Base-by-base conservation (phyloP, 352 stramenopile species). In the Phytophthora ramorum region DNA sequence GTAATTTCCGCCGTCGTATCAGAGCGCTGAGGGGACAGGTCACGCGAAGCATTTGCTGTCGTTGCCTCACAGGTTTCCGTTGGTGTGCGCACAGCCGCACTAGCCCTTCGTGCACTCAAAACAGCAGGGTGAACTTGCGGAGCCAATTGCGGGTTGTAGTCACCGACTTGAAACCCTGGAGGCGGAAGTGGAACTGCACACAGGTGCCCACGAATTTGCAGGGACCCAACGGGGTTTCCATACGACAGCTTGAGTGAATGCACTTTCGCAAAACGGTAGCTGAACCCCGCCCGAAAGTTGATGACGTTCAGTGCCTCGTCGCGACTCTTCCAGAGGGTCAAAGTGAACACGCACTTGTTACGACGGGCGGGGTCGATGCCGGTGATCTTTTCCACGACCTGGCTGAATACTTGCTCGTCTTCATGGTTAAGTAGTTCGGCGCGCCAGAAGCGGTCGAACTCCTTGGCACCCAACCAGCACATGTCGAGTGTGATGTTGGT, bases 261-360 rank as follows among this genome's bases (percentile, higher is more conserved):
- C 9, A 62, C 54, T 13, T 62, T 62, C 8, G 35, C 26, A 2
- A 62, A 62, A 0, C 41, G 24, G 10, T 53, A 62, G 35, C 35
- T 37, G 2, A 53, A 35, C 7, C 54, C 40, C 1, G 6, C 6
- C 1, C 54, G 41, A 14, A 26, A 62, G 12, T 37, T 26, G 1
- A 62, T 6, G 1, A 16, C 13, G 8, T 62, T 62, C 14, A 52
- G 32, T 6, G 10, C 1, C 9, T 9, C 14, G 10, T 53, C n/a
- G 0, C 28, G 41, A n/a, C 40, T 52, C 43, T 62, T 62, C 54
- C 43, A 54, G 2, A 61, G 20, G 1, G 41, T 58, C 17, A 46
- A 19, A 8, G 30, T 3, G 19, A 43, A 61, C 16, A 61, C 4
- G 28, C 3, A 44, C 41, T 52, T 52, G 24, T 6, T 12, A 3